Conservation (phyloP, 129 eudicot genomes). For the Ambrosia trifida region DNA sequence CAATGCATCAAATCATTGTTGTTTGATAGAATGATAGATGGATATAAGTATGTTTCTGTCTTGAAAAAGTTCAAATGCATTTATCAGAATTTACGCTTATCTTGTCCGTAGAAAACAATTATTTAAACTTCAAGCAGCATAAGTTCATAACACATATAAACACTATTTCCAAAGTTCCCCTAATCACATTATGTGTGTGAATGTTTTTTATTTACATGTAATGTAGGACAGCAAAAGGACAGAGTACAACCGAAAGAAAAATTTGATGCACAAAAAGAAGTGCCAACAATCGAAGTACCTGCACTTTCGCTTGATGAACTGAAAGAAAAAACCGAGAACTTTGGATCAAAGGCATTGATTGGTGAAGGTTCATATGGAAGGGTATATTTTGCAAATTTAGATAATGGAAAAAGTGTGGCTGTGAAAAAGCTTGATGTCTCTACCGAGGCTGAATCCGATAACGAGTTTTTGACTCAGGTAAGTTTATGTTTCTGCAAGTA, state of each 20-base stretch:
- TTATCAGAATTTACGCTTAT: too few relatives aligned
- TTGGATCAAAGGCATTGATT: constrained; percentile 84
- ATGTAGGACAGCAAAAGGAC: constrained; percentile 52
- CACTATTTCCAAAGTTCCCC: background rate
- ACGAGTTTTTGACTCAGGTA: constrained; percentile 87
- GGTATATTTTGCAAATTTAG: constrained; percentile 72
- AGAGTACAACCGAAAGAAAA: constrained; percentile 60
- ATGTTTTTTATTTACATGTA: constrained; percentile 16
- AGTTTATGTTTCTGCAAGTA: background rate
- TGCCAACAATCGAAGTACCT: constrained; percentile 72
- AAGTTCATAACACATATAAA: background rate
- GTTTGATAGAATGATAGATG: background rate
- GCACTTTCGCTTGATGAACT: constrained; percentile 78
- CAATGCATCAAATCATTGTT: too few relatives aligned
- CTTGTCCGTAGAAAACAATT: too few relatives aligned
- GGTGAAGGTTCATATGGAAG: constrained; percentile 98
- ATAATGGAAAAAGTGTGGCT: constrained; percentile 75
- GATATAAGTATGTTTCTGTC: background rate
- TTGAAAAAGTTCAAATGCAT: background rate
- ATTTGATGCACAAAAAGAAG: constrained; percentile 61
- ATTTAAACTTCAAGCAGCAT: too few relatives aligned
- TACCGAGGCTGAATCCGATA: constrained; percentile 74
- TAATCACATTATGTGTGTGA: background rate
- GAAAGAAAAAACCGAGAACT: constrained; percentile 89
- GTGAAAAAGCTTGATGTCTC: constrained; percentile 93